A percentile compares a stretch with the other conserved stretches of the same genome.
Conservation (phyloP, 441 rosid species). For the Brassica hybrid region DNA sequence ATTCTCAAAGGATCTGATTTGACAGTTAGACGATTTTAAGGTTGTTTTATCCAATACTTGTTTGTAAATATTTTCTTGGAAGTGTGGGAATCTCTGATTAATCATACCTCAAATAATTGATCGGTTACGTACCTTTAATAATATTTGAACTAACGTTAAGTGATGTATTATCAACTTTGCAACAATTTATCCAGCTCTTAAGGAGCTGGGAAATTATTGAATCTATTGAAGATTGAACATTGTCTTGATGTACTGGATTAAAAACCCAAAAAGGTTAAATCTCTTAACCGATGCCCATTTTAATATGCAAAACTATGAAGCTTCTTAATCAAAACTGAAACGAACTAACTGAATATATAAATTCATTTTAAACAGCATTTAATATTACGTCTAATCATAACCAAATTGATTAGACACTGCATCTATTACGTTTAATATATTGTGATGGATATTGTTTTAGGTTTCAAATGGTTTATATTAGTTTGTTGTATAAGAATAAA, state of each 20-base stretch:
- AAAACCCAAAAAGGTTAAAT: background rate
- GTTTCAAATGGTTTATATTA: background rate
- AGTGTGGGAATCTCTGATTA: conserved; percentile 18
- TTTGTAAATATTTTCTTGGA: conserved; percentile 17
- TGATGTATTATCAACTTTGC: background rate
- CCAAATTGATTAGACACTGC: conserved; percentile 26
- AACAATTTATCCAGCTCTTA: background rate
- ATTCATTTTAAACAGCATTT: conserved; percentile 17
- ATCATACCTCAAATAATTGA: conserved; percentile 20
- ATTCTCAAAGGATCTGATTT: conserved; percentile 20
- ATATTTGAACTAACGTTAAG: background rate
- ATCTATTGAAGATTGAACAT: conserved; percentile 1
- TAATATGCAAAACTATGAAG: conserved; percentile 19
- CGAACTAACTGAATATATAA: conserved; percentile 16
- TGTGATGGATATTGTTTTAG: conserved; percentile 7
- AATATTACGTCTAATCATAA: conserved; percentile 34
- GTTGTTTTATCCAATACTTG: conserved; percentile 12
- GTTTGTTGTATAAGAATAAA: background rate
- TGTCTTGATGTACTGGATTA: background rate
- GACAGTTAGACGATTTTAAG: conserved; percentile 24
- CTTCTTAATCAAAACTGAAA: conserved; percentile 26
- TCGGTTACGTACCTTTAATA: background rate
- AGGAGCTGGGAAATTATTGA: conserved; percentile 9
- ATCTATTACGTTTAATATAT: conserved; percentile 29
- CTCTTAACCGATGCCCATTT: background rate